Conservation (phyloP, 2,329 filamentous ascomycete genomes). For the Didymella exigua region DNA sequence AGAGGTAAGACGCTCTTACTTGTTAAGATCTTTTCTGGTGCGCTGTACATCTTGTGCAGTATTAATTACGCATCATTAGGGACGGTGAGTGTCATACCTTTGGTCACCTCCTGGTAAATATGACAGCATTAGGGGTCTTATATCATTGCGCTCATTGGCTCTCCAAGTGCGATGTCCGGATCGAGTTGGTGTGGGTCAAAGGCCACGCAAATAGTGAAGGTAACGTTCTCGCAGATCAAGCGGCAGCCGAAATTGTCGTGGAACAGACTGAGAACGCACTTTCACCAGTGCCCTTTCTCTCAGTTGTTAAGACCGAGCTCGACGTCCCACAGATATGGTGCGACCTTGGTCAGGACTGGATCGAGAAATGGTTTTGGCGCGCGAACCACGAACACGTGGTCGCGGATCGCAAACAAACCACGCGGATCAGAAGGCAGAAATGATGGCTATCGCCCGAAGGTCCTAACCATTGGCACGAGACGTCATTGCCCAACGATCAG, state of each 20-base stretch:
- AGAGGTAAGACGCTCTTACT: background rate
- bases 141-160: slow-evolving; percentile 14
- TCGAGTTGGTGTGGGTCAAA: slow-evolving; percentile 25
- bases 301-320: background rate
- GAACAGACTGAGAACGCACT: background rate
- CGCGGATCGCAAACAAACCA: too few relatives aligned
- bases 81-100: background rate
- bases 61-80: background rate
- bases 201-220: slow-evolving; percentile 9
- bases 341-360: slow-evolving; percentile 4
- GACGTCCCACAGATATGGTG: background rate
- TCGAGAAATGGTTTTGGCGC: slow-evolving; percentile 4
- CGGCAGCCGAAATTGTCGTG: background rate
- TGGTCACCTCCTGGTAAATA: background rate
- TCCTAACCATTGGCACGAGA: background rate
- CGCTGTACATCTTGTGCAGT: background rate
- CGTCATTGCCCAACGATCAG: background rate
- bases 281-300: background rate
- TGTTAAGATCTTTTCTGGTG: slow-evolving; percentile 15
- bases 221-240: slow-evolving; percentile 11
- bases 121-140: background rate
- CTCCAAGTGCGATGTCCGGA: background rate
- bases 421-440: background rate
- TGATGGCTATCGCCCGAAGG: too few relatives aligned
- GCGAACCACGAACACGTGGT: background rate